phyloP scores from a whole-genome alignment of 2,329 filamentous ascomycete genomes.

The Intubia oerlemansii region DNA sequence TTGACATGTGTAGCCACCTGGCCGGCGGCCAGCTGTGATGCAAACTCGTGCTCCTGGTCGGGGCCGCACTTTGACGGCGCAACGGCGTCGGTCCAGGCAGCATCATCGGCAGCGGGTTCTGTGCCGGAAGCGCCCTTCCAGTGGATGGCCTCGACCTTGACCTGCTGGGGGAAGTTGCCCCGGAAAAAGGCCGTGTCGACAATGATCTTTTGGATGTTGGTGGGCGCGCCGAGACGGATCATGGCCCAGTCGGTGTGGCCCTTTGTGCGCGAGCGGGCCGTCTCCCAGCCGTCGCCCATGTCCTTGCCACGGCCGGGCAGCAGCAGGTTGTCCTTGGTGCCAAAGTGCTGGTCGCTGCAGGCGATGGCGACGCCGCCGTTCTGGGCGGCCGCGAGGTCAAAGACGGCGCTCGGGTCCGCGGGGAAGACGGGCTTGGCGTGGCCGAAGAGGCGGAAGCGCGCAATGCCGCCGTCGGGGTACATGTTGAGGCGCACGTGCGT shows the following conservation, averaged over 20 bases:
- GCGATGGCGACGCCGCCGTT: constrained; percentile 57
- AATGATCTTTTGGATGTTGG: constrained; percentile 41
- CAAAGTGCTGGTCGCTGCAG: constrained; percentile 72
- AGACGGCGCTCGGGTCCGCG: constrained; percentile 36
- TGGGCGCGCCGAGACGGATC: constrained; percentile 47
- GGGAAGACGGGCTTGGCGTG: constrained; percentile 59
- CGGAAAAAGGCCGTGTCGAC: constrained; percentile 69
- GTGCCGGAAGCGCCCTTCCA: constrained; percentile 31
- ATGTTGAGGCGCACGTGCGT: constrained; percentile 66
- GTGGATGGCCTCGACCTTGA: constrained; percentile 42
- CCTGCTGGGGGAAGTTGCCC: constrained; percentile 64
- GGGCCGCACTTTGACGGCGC: constrained; percentile 46
- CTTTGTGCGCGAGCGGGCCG: constrained; percentile 48
- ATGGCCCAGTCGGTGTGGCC: constrained; percentile 67
- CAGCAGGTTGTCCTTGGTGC: constrained; percentile 32
- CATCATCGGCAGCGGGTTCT: constrained; percentile 32
- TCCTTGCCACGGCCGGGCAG: constrained; percentile 33
- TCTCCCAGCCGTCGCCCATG: constrained; percentile 84
- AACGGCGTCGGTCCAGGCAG: constrained; percentile 45
- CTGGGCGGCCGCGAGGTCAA: constrained; percentile 58
- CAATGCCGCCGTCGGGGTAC: constrained; percentile 73
- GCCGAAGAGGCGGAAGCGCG: constrained; percentile 58
- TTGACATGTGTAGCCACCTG: constrained; percentile 62
- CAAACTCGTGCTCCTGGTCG: constrained; percentile 51
- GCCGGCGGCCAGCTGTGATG: constrained; percentile 26